Evolutionary conservation across 169 alveolate genomes (phyloP).

Genomic region (Babesia ovis): DNA sequence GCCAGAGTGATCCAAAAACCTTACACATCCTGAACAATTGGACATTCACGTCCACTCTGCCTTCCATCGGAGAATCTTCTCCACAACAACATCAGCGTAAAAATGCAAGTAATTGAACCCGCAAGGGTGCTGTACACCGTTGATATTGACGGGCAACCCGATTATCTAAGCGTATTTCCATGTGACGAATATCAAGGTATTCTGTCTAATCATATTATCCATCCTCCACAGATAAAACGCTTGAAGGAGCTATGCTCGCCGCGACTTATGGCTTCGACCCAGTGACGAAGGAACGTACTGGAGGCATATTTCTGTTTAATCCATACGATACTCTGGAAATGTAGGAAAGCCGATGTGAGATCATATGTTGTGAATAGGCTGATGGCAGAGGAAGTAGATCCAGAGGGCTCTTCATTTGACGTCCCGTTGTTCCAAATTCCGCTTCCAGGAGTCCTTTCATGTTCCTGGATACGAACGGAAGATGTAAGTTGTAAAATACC

Average conservation of each 20-base stretch:
- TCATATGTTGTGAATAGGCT: background rate
- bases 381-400: background rate
- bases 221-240: constrained; percentile 10
- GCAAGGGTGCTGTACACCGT: constrained; percentile 5
- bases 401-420: background rate
- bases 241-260: constrained; percentile 22
- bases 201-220: background rate
- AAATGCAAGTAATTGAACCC: background rate
- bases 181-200: constrained; percentile 5
- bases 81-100: background rate
- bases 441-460: constrained; percentile 18
- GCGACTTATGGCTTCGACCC: constrained; percentile 33
- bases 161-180: constrained; percentile 43
- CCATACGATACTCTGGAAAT: constrained; percentile 18
- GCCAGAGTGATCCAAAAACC: no score
- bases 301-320: constrained; percentile 38
- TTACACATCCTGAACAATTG: no score
- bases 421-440: background rate
- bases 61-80: no score
- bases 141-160: constrained; percentile 36
- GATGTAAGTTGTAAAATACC: background rate
- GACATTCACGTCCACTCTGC: no score
- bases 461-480: constrained; percentile 31
- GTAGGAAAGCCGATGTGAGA: background rate
- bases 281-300: constrained; percentile 2